Evolutionary conservation across 2,329 filamentous ascomycete species (phyloP).

Genomic region (Xylariaceae sp.): DNA sequence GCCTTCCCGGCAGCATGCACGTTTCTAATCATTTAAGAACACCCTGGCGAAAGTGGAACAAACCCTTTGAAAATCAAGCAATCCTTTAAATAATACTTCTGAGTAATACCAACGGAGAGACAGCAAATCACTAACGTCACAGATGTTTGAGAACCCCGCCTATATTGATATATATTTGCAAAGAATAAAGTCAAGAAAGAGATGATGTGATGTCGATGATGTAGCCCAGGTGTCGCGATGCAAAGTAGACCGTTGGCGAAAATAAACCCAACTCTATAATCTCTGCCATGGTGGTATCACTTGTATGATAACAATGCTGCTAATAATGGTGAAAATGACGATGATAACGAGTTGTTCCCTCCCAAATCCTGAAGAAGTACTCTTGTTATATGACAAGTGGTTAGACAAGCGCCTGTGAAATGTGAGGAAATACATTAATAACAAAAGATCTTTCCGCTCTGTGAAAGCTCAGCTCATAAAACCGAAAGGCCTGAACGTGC

Average conservation of each 20-base stretch:
- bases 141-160: too few species aligned
- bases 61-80: too few species aligned
- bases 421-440: slow-evolving; percentile 32
- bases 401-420: slow-evolving; percentile 35
- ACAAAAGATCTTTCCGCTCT: slow-evolving; percentile 20
- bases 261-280: not conserved
- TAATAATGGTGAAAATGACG: slow-evolving; percentile 10
- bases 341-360: not conserved
- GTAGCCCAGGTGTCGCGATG: not conserved
- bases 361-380: slow-evolving; percentile 1
- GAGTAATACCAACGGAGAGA: too few species aligned
- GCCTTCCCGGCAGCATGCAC: too few species aligned
- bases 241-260: too few species aligned
- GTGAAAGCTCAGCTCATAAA: slow-evolving; percentile 19
- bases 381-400: slow-evolving; percentile 37
- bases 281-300: slow-evolving; percentile 34
- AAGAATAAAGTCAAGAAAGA: too few species aligned
- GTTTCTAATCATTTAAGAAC: too few species aligned
- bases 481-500: not conserved
- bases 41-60: too few species aligned
- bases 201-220: too few species aligned
- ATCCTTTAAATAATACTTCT: too few species aligned
- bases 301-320: slow-evolving; percentile 33
- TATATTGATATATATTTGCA: too few species aligned
- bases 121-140: too few species aligned